Evolutionary conservation across 2,329 filamentous ascomycete species (phyloP), one percentile per base, ranked within the genome.

Genomic region (Colletotrichum graminicola): DNA sequence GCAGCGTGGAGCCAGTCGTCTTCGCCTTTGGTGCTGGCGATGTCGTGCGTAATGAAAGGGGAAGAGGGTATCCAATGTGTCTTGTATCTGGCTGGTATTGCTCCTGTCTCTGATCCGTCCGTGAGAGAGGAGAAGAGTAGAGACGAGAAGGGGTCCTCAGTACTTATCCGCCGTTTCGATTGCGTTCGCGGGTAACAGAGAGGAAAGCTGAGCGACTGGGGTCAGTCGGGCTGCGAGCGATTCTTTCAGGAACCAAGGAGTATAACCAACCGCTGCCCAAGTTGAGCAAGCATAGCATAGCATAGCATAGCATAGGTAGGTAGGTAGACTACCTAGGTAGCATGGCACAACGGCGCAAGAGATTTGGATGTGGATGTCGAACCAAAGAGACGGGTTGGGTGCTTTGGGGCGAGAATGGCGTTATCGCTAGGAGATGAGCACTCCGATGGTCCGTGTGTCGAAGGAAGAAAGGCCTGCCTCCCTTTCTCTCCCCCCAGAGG

Each of bases 401-500:
- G 80, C 80, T 81, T 77, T 79, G 77, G 77, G 77, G 78, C 76
- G 72, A 77, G 76, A 78, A 82, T 82, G 79, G 80, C 80, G 80
- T 81, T 80, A 82, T 82, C 77, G 69, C 76, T 74, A 65, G 69
- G 45, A 64, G n/a, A 18, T 62, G 45, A 61, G 57, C 57, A 47
- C 21, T 18, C 5, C 18, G 60, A 18, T 62, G 45, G 60, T 8
- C 23, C 36, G 39, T 45, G 36, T 51, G 47, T 21, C 16, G 5
- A 6, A 45, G 10, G 34, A 36, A 36, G 10, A 36, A 36, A 36
- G 34, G 34, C 4, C 3, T 55, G 2, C 3, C 32, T 55, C 7
- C 18, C 14, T 18, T 3, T 16, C 47, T 16, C 14, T 36, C n/a
- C 59, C 62, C 65, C 69, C 65, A 39, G 65, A 69, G 39, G 69